phyloP scores from a whole-genome alignment of 345 rosid genomes.

The Carallia brachiata region DNA sequence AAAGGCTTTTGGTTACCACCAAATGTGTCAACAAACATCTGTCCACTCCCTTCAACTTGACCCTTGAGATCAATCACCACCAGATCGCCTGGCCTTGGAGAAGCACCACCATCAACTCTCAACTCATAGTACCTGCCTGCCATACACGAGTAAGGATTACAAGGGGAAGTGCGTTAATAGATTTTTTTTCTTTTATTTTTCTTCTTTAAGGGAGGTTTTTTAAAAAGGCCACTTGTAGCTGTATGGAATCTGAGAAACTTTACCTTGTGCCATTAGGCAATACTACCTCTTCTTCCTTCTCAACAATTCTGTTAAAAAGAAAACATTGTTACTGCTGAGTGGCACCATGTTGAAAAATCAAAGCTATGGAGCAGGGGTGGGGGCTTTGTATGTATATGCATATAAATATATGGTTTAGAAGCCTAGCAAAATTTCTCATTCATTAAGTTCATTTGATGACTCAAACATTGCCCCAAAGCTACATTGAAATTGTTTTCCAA shows the following conservation, averaged over 20 bases:
- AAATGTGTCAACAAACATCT: conserved; percentile 69
- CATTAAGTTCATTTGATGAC: too few relatives aligned
- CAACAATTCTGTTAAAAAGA: conserved; percentile 55
- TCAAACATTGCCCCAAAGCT: too few relatives aligned
- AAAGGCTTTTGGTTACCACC: conserved; percentile 54
- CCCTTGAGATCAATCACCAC: conserved; percentile 81
- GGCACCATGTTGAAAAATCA: too few relatives aligned
- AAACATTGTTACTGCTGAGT: not conserved
- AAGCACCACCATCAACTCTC: conserved; percentile 79
- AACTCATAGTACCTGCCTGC: conserved; percentile 69
- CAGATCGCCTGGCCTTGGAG: conserved; percentile 73
- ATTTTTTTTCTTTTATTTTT: too few relatives aligned
- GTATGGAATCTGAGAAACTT: not conserved
- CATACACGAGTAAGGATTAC: not conserved
- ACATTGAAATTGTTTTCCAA: too few relatives aligned
- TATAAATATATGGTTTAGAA: too few relatives aligned
- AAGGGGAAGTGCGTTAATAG: not conserved
- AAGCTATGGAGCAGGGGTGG: too few relatives aligned
- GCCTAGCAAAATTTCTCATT: too few relatives aligned
- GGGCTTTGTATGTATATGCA: too few relatives aligned
- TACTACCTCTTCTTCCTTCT: conserved; percentile 62
- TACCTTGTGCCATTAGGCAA: conserved; percentile 88
- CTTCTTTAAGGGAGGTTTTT: too few relatives aligned
- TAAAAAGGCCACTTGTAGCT: too few relatives aligned
- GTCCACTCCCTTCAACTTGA: conserved; percentile 50